A percentile compares a stretch with the other conserved stretches of the same genome.
Evolutionary conservation across 495 filamentous ascomycete species (phyloP).

Genomic region (Haplographium delicatum): DNA sequence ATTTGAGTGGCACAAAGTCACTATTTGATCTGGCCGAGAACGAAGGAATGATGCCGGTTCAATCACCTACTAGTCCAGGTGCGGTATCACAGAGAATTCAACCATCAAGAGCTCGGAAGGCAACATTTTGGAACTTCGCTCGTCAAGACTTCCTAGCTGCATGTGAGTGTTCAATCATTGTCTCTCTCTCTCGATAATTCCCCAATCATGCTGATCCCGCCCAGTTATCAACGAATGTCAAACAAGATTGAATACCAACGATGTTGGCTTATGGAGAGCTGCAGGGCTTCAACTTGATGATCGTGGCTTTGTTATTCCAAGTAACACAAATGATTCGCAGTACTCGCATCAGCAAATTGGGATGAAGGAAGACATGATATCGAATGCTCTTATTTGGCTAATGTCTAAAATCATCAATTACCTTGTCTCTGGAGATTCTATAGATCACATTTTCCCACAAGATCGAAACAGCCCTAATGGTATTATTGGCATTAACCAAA

Average conservation of each 20-base stretch:
- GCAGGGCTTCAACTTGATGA: conserved; percentile 55
- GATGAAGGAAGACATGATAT: conserved; percentile 58
- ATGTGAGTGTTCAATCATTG: conserved; percentile 46
- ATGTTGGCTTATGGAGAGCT: conserved; percentile 54
- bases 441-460: conserved; percentile 32
- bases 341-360: conserved; percentile 42
- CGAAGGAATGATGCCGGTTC: conserved; percentile 53
- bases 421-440: conserved; percentile 45
- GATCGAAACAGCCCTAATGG: conserved; percentile 32
- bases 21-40: conserved; percentile 55
- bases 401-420: conserved; percentile 58
- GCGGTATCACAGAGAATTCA: conserved; percentile 24
- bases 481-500: conserved; percentile 46
- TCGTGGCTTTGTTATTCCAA: conserved; percentile 48
- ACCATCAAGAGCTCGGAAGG: conserved; percentile 50
- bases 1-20: conserved; percentile 59
- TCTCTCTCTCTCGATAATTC: no score
- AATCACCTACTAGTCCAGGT: conserved; percentile 23
- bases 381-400: conserved; percentile 60
- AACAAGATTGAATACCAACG: conserved; percentile 56
- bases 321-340: conserved; percentile 40
- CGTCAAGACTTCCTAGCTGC: conserved; percentile 60
- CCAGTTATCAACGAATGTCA: conserved; percentile 56
- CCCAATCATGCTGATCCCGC: not conserved
- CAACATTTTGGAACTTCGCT: conserved; percentile 63